Base-by-base conservation (phyloP, 1,284 basidiomycete genomes). In the Ganoderma sp. region DNA sequence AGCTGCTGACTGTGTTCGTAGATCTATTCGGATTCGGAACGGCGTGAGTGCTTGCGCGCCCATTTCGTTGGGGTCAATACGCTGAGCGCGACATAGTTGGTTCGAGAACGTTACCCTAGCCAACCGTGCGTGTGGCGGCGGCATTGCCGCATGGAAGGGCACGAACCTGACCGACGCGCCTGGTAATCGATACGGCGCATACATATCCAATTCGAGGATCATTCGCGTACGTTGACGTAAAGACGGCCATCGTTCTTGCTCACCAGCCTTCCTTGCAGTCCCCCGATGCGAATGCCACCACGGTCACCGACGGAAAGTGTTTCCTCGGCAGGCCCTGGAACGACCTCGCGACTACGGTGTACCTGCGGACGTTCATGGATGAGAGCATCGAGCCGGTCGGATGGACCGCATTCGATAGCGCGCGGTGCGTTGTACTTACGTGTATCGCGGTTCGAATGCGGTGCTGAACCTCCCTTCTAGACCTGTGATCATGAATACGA, bases 241-340 rank as follows among this genome's bases (percentile, higher is more conserved):
- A 22, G 48, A 10, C 12, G 3, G n/a, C 28, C 5, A 19, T 8
- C 22, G 32, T 28, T 2, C 25, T 22, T 6, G 19, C 41, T 25
- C 25, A 22, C n/a, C 17, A 25, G 39, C 22, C 28, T 63, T 25
- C 14, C 15, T 3, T 52, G 9, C 66, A 90, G 87, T 89, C 88
- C 32, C 87, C 88, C 0, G 88, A 90, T 75, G 87, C 87, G 1
- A 85, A 87, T 73, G 75, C 80, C 1, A 84, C 84, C 0, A 80
- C 84, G 0, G 77, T 81, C 15, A 88, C 86, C 0, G 71, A 75
- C 3, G 79, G 80, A 5, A 75, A 75, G 5, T 90, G 88, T 73
- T 89, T 82, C 75, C 79, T 90, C 14, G 88, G 87, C 15, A 84
- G 89, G 1, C 88, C 89, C 0, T 90, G 89, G 89, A 89, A 89